A percentile compares a stretch with the other conserved stretches of the same genome.
These are phyloP conservation scores for Kalmusia sp. DNA, from an alignment of 2,329 filamentous ascomycete species.

Conservation along the genomic window DNA sequence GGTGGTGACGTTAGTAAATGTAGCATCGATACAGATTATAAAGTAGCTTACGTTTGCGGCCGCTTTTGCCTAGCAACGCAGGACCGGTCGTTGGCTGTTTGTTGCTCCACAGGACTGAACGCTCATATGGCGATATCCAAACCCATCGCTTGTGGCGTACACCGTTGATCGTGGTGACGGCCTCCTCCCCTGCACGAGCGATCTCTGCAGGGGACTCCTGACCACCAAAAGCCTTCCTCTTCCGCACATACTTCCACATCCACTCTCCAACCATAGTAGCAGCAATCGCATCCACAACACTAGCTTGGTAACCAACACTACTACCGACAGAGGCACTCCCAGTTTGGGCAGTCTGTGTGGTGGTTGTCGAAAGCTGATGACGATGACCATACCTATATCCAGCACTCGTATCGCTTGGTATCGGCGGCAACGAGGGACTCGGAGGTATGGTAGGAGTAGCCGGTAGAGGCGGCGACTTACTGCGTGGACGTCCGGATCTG, in stretches of 20 bases:
- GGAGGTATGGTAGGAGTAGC: conserved; percentile 71
- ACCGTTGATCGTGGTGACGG: conserved; percentile 70
- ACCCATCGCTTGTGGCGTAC: conserved; percentile 95
- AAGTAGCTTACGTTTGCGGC: conserved; percentile 81
- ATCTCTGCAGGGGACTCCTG: conserved; percentile 61
- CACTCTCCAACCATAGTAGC: conserved; percentile 98
- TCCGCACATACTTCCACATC: conserved; percentile 91
- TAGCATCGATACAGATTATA: too few species aligned
- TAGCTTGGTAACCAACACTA: conserved; percentile 71
- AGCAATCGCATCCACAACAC: conserved; percentile 94
- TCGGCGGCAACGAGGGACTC: conserved; percentile 74
- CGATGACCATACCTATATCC: conserved; percentile 53
- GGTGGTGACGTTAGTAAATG: conserved; percentile 19
- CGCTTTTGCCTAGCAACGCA: conserved; percentile 90
- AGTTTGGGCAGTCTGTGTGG: conserved; percentile 64
- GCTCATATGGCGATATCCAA: conserved; percentile 96
- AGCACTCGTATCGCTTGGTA: conserved; percentile 74
- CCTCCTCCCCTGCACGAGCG: conserved; percentile 62
- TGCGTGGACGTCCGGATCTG: conserved; percentile 53
- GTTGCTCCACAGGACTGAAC: conserved; percentile 96
- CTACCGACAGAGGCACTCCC: conserved; percentile 61
- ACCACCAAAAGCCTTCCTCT: conserved; percentile 89
- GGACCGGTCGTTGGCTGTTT: conserved; percentile 91
- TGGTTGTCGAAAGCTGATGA: conserved; percentile 68
- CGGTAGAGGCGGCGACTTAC: conserved; percentile 66